These are phyloP conservation scores for Citeromyces hawaiiensis DNA, from an alignment of 1,139 yeast genomes.

Conservation along the genomic window DNA sequence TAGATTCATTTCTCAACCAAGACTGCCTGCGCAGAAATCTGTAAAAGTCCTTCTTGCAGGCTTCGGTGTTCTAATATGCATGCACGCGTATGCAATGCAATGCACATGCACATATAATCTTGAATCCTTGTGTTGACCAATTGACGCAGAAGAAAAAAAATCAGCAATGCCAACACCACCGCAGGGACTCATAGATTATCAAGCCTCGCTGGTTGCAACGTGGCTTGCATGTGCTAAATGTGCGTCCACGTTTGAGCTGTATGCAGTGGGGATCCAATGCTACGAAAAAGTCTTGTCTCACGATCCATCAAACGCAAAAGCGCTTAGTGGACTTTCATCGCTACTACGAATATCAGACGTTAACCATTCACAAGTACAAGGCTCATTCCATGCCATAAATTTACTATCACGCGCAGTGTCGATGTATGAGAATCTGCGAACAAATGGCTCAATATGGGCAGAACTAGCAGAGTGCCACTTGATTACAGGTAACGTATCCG, in stretches of 20 bases:
- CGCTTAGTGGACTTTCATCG: slow-evolving; percentile 28
- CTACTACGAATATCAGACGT: slow-evolving; percentile 26
- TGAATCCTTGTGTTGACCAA: not conserved
- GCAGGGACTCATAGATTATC: not conserved
- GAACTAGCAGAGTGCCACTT: slow-evolving; percentile 38
- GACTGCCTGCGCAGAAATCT: too few species aligned
- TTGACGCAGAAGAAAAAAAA: not conserved
- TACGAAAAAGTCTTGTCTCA: slow-evolving; percentile 6
- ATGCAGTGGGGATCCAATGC: not conserved
- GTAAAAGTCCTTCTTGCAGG: too few species aligned
- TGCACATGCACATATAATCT: not conserved
- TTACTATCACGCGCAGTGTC: slow-evolving; percentile 26
- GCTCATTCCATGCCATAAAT: slow-evolving; percentile 30
- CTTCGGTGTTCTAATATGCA: not conserved
- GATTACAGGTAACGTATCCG: slow-evolving; percentile 30
- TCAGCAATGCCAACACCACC: not conserved
- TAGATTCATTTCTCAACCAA: too few species aligned
- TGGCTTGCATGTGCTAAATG: not conserved
- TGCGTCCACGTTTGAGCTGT: not conserved
- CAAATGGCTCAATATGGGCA: slow-evolving; percentile 24
- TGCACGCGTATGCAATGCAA: not conserved
- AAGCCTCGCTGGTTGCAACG: not conserved
- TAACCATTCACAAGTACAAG: slow-evolving; percentile 22
- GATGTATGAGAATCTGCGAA: slow-evolving; percentile 19
- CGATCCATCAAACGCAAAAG: slow-evolving; percentile 26